Conservation (phyloP, 225 moss, liverwort and hornwort species). For the Bryum argenteum region DNA sequence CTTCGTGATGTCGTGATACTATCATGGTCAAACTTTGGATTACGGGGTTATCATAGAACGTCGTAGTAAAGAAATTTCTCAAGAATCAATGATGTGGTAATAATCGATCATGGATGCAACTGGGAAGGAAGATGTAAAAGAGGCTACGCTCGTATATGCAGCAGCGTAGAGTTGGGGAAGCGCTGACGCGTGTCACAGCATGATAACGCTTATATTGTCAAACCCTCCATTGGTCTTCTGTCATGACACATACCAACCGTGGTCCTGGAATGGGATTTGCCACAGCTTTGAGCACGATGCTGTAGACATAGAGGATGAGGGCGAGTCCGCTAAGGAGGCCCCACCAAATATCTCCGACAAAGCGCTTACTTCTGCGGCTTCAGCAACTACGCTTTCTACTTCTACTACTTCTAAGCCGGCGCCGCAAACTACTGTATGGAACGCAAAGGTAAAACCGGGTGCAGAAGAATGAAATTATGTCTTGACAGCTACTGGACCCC, state of each 20-base stretch:
- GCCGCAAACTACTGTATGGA: conserved; percentile 96
- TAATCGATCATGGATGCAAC: conserved; percentile 44
- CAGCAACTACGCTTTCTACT: conserved; percentile 71
- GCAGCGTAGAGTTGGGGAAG: conserved; percentile 57
- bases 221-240: conserved; percentile 91
- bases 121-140: conserved; percentile 50
- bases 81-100: conserved; percentile 44
- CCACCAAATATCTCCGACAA: conserved; percentile 98
- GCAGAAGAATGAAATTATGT: conserved; percentile 68
- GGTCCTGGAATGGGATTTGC: conserved; percentile 99
- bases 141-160: conserved; percentile 60
- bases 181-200: conserved; percentile 73
- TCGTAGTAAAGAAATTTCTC: conserved; percentile 31
- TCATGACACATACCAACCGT: conserved; percentile 99
- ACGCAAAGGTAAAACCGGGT: conserved; percentile 95
- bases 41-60: conserved; percentile 38
- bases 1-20: conserved; percentile 48
- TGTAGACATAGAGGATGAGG: conserved; percentile 99
- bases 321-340: conserved; percentile 99
- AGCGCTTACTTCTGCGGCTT: conserved; percentile 92
- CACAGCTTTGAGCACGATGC: conserved; percentile 99
- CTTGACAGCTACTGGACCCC: conserved; percentile 74
- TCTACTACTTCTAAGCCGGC: conserved; percentile 78
- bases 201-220: conserved; percentile 81
- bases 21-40: conserved; percentile 35